phyloP scores from a whole-genome alignment of 2,329 filamentous ascomycete genomes.

The Sporothrix inflata region DNA sequence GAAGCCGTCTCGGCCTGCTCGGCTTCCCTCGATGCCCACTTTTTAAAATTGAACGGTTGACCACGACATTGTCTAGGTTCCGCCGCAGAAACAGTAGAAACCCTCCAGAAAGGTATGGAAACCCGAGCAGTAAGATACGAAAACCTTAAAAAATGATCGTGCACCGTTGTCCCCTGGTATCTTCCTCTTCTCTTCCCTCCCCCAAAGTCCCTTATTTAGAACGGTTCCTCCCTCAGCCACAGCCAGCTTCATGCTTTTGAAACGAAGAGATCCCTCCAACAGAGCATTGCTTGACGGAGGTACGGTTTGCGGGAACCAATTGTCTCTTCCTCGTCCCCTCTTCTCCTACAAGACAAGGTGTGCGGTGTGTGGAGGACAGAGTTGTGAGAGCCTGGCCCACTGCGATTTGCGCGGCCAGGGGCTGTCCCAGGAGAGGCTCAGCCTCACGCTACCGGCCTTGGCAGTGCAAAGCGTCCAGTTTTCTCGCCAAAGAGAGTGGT shows the following conservation, averaged over 20 bases:
- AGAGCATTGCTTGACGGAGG: neutral
- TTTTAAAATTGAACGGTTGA: constrained; percentile 20
- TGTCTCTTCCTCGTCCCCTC: neutral
- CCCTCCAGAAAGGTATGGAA: neutral
- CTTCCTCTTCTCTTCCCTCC: neutral
- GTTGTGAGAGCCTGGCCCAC: neutral
- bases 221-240: neutral
- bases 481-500: neutral
- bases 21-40: constrained; percentile 11
- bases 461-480: constrained; percentile 5
- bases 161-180: neutral
- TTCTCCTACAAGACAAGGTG: neutral
- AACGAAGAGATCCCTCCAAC: neutral
- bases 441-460: constrained; percentile 30
- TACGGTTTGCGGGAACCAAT: neutral
- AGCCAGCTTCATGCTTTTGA: constrained; percentile 7
- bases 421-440: constrained; percentile 21
- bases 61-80: neutral
- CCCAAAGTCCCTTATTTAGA: neutral
- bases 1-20: constrained; percentile 8
- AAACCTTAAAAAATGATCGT: neutral
- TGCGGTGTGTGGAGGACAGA: too few relatives aligned
- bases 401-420: constrained; percentile 2
- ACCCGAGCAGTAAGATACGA: neutral
- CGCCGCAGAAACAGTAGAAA: neutral